These are phyloP conservation scores for Xylariaceae sp. DNA, from an alignment of 2,329 filamentous ascomycete genomes.

Conservation along the genomic window DNA sequence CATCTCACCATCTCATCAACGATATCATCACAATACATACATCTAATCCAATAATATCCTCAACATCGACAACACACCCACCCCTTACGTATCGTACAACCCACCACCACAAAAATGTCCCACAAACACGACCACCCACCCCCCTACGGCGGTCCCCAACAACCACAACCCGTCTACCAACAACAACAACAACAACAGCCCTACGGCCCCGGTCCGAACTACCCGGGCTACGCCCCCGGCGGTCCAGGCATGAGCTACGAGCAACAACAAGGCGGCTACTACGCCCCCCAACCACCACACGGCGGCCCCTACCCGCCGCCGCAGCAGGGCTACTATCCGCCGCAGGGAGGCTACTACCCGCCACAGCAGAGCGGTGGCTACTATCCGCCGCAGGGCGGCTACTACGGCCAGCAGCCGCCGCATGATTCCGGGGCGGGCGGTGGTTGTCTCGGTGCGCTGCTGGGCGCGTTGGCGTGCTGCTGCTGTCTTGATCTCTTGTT, in stretches of 20 bases:
- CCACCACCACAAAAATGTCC: slow-evolving; percentile 34
- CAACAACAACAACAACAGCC: slow-evolving; percentile 19
- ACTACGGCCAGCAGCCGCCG: slow-evolving; percentile 32
- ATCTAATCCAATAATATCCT: not conserved
- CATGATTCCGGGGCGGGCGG: slow-evolving; percentile 12
- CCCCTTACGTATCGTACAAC: not conserved
- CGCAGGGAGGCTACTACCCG: slow-evolving; percentile 23
- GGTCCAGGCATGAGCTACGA: slow-evolving; percentile 42
- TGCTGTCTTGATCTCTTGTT: slow-evolving; percentile 55
- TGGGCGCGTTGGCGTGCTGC: slow-evolving; percentile 51
- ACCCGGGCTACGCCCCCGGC: slow-evolving; percentile 35
- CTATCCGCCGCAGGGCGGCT: slow-evolving; percentile 33
- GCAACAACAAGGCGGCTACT: slow-evolving; percentile 31
- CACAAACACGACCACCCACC: slow-evolving; percentile 47
- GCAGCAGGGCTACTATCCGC: slow-evolving; percentile 19
- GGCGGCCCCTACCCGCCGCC: slow-evolving; percentile 26
- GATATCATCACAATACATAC: not conserved
- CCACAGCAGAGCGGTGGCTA: slow-evolving; percentile 32
- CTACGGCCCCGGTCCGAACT: slow-evolving; percentile 27
- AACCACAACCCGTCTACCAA: slow-evolving; percentile 41
- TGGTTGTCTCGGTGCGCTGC: slow-evolving; percentile 40
- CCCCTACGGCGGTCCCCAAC: slow-evolving; percentile 42
- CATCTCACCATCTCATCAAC: not conserved
- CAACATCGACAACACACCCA: too few species aligned
- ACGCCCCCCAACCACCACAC: slow-evolving; percentile 16